phyloP scores from a whole-genome alignment of 2,329 filamentous ascomycete species.

The Talaromyces sp. region DNA sequence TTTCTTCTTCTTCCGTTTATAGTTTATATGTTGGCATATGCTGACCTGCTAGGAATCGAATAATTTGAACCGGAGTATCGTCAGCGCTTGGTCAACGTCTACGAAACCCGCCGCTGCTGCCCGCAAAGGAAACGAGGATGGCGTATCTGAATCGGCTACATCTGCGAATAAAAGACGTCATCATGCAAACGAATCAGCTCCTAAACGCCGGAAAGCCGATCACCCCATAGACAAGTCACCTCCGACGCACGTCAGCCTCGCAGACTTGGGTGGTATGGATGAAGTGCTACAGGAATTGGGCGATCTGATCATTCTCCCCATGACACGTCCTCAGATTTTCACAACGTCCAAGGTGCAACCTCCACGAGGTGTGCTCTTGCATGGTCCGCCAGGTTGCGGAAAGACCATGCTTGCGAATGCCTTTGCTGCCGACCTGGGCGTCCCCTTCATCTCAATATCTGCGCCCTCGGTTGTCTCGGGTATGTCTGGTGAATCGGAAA shows the following conservation, averaged over 20 bases:
- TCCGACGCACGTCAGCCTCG: conserved; percentile 62
- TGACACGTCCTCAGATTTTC: conserved; percentile 65
- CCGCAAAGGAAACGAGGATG: conserved; percentile 26
- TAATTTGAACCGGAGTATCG: conserved; percentile 62
- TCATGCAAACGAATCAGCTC: conserved; percentile 60
- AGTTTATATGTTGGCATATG: neutral
- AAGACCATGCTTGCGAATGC: conserved; percentile 82
- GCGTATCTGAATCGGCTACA: conserved; percentile 21
- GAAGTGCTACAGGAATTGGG: conserved; percentile 65
- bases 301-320: conserved; percentile 67
- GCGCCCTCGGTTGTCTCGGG: conserved; percentile 77
- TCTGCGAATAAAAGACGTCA: conserved; percentile 52
- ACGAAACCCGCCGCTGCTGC: conserved; percentile 21
- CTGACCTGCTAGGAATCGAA: conserved; percentile 46
- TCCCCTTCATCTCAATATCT: conserved; percentile 77
- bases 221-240: conserved; percentile 58
- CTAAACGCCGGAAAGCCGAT: conserved; percentile 60
- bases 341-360: conserved; percentile 62
- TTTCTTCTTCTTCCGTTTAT: neutral
- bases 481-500: conserved; percentile 86
- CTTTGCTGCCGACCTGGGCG: conserved; percentile 68
- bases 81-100: conserved; percentile 52
- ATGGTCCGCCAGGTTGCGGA: conserved; percentile 80
- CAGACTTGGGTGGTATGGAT: conserved; percentile 73
- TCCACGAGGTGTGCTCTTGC: conserved; percentile 69